These are phyloP conservation scores for Pythium rishiriense DNA, from an alignment of 352 stramenopile genomes.

Conservation along the genomic window DNA sequence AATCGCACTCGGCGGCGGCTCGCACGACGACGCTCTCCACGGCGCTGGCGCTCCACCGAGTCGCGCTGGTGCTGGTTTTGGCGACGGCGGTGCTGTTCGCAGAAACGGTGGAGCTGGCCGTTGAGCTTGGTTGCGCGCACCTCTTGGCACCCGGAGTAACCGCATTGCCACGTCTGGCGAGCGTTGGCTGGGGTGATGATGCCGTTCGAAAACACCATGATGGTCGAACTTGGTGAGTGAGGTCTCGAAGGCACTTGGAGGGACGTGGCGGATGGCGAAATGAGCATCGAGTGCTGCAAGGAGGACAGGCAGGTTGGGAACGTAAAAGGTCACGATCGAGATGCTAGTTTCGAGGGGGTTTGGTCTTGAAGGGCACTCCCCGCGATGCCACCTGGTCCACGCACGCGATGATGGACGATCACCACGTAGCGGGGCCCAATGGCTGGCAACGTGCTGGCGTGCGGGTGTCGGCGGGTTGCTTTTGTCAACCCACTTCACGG, in stretches of 20 bases:
- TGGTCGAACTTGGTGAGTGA: no score
- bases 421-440: neutral
- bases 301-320: neutral
- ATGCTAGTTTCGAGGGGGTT: neutral
- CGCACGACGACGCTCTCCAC: neutral
- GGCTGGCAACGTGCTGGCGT: neutral
- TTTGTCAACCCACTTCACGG: neutral
- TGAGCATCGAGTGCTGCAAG: neutral
- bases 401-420: neutral
- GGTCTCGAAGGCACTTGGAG: no score
- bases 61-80: neutral
- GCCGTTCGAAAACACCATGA: neutral
- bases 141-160: neutral
- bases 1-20: neutral
- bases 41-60: neutral
- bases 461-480: neutral
- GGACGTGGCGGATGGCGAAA: neutral
- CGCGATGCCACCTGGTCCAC: neutral
- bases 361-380: neutral
- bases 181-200: no score
- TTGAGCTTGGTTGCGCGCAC: neutral
- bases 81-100: neutral
- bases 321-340: neutral
- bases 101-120: neutral
- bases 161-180: neutral